Evolutionary conservation across 2,329 filamentous ascomycete genomes (phyloP), one percentile per base, ranked within the genome.

Genomic region (Aaosphaeria arxii): DNA sequence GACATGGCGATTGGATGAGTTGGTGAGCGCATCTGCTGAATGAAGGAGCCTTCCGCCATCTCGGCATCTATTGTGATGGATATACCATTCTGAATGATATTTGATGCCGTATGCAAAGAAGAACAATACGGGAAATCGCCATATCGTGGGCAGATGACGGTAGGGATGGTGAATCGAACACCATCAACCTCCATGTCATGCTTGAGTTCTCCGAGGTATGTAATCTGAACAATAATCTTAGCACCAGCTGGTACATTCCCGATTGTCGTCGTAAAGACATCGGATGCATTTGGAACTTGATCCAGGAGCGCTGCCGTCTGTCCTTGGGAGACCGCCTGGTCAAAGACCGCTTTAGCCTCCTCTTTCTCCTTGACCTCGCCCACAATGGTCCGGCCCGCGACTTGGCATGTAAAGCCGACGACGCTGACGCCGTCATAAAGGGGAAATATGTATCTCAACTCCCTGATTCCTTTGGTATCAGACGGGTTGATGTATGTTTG

Each of bases 381-480:
- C 3, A 74, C 74, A 55, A 88, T 81, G 11, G 81, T 73, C 9
- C 82, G 80, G 31, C 76, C 70, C 32, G 79, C 84, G 42, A 90
- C 75, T 11, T 74, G 79, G 67, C 85, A 89, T 4, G 74, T 79
- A 54, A 90, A 91, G 4, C 74, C 77, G 6, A 86, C 84, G 1
- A 91, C 82, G 5, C 82, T 85, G 11, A 88, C 83, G 7, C 87
- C 86, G 59, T 89, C 85, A 53, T 86, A 88, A 0, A 91, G 74
- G 0, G 87, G 87, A 52, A 91, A 90, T 0, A 78, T 77, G 62
- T 91, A 91, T 11, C 75, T 74, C 11, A 83, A 77, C 59, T 88
- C 73, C 6, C 73, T 60, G 50, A 85, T 77, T 3, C 61, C 61
- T 7, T 71, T 63, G 2, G 66, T 57, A 1, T 57, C 43, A 2